phyloP scores from a whole-genome alignment of 169 alveolate species.

The Cryptosporidium sp. region DNA sequence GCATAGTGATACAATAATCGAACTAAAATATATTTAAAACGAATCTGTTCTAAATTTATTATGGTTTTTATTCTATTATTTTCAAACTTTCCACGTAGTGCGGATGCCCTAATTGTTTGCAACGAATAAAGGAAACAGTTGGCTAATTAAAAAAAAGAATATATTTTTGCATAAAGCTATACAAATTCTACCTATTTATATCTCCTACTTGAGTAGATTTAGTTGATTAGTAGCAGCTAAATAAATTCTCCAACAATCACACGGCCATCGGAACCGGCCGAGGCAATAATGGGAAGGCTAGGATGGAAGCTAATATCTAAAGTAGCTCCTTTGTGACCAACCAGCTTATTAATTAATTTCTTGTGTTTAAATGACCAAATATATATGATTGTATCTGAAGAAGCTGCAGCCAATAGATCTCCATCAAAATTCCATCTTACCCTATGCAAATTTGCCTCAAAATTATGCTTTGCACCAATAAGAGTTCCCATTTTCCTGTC shows the following conservation, averaged over 20 bases:
- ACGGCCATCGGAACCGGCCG: conserved; percentile 64
- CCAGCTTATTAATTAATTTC: conserved; percentile 44
- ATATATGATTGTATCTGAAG: conserved; percentile 49
- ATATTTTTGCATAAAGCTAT: background rate
- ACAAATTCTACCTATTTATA: background rate
- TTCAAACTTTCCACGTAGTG: too few relatives aligned
- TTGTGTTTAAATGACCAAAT: conserved; percentile 64
- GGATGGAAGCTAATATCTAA: conserved; percentile 67
- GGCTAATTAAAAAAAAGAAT: background rate
- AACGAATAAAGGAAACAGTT: background rate
- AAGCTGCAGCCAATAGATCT: conserved; percentile 67
- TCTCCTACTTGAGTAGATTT: background rate
- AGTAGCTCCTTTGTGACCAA: conserved; percentile 68
- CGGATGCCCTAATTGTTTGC: background rate
- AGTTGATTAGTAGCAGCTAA: background rate
- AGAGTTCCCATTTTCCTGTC: conserved; percentile 66
- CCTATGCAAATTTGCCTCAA: conserved; percentile 57
- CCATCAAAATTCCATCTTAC: conserved; percentile 67
- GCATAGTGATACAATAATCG: background rate
- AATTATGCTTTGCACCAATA: conserved; percentile 52
- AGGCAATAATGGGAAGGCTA: conserved; percentile 61
- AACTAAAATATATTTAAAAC: too few relatives aligned
- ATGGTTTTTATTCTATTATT: background rate
- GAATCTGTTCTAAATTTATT: too few relatives aligned
- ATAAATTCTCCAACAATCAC: conserved; percentile 57